Conservation (phyloP, 139 green algal species). For the Tetradesmus lagerheimii region DNA sequence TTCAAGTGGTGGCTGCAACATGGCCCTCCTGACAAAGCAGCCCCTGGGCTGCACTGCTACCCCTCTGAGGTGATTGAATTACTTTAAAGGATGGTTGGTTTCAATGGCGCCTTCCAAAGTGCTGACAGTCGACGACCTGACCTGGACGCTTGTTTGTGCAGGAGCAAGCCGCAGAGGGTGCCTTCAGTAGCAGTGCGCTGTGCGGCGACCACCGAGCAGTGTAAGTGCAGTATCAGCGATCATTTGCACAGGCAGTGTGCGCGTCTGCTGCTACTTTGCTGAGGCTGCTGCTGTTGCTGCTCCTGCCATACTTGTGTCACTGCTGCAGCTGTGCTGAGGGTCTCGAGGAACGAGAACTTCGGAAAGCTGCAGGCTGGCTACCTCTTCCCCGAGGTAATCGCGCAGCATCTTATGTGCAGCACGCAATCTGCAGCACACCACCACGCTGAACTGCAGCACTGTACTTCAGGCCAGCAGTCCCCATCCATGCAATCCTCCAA, state of each 20-base stretch:
- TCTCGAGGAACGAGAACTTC: slow-evolving; percentile 95
- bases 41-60: slow-evolving; percentile 8
- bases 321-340: slow-evolving; percentile 47
- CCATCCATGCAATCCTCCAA: neutral
- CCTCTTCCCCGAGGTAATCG: slow-evolving; percentile 96
- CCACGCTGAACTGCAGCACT: neutral
- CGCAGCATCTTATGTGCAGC: neutral
- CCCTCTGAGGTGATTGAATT: neutral
- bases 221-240: neutral
- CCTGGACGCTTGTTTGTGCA: neutral
- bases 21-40: slow-evolving; percentile 35
- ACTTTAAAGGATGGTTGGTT: too few species aligned
- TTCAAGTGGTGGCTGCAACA: neutral
- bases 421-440: neutral
- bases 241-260: neutral
- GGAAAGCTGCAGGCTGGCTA: slow-evolving; percentile 98
- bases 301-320: neutral
- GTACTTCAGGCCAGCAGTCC: neutral
- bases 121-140: neutral
- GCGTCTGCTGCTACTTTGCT: neutral
- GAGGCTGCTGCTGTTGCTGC: neutral
- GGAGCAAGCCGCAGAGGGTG: neutral
- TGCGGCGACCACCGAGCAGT: slow-evolving; percentile 37
- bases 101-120: too few species aligned
- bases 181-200: slow-evolving; percentile 25